Evolutionary conservation across 805 yeast genomes (phyloP).

Genomic region (Saturnispora kantuleensis): DNA sequence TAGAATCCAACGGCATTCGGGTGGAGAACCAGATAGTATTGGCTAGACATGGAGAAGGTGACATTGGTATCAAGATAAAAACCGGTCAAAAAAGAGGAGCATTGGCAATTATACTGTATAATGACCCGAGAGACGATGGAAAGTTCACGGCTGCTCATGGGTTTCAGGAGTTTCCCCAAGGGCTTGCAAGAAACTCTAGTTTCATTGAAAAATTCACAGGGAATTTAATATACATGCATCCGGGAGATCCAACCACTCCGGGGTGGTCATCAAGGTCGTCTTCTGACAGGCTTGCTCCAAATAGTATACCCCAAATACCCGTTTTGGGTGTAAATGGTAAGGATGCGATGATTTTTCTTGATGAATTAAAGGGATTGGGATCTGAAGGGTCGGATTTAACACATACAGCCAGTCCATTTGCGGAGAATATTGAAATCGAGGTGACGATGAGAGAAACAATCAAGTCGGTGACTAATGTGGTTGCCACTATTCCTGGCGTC

Average conservation of each 20-base stretch:
- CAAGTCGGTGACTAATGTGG: conserved; percentile 38
- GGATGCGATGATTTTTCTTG: conserved; percentile 32
- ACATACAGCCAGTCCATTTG: conserved; percentile 40
- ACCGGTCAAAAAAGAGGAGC: conserved; percentile 59
- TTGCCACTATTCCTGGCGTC: conserved; percentile 48
- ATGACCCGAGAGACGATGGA: conserved; percentile 53
- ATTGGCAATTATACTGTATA: conserved; percentile 45
- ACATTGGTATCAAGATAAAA: conserved; percentile 47
- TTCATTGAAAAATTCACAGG: conserved; percentile 56
- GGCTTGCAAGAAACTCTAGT: conserved; percentile 55
- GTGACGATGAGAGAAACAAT: conserved; percentile 34
- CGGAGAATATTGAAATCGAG: conserved; percentile 27
- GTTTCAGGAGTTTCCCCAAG: conserved; percentile 47
- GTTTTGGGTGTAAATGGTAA: conserved; percentile 40
- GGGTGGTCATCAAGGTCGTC: conserved; percentile 49
- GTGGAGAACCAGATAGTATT: conserved; percentile 50
- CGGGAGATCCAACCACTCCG: conserved; percentile 76
- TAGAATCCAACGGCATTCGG: conserved; percentile 32
- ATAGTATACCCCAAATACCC: conserved; percentile 41
- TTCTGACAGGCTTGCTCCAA: conserved; percentile 31
- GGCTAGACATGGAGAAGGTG: conserved; percentile 39
- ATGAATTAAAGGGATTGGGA: conserved; percentile 14
- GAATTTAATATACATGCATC: conserved; percentile 45
- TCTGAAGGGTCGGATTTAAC: conserved; percentile 33
- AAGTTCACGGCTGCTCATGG: conserved; percentile 48